Percentiles rank a stretch among this genome's conserved stretches.
phyloP scores from a whole-genome alignment of 768 basidiomycete species.

The Antrodiella citrinella region DNA sequence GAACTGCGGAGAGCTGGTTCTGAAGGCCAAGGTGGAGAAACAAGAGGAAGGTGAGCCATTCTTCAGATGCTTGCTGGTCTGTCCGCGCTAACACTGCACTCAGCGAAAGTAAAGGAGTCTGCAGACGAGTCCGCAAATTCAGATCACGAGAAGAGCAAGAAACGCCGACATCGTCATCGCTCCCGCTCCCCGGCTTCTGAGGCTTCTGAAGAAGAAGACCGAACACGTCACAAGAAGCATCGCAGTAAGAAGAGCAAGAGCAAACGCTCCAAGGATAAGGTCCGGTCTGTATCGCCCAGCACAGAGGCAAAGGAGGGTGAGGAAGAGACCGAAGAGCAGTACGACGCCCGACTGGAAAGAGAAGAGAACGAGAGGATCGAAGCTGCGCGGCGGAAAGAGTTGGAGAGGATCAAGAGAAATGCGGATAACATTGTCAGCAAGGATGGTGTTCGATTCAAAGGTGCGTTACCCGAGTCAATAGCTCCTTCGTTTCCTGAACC shows the following conservation, averaged over 20 bases:
- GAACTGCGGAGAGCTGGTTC: slow-evolving; percentile 81
- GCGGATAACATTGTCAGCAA: slow-evolving; percentile 22
- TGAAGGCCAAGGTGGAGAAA: slow-evolving; percentile 34
- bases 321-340: slow-evolving; percentile 65
- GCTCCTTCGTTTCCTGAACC: not conserved
- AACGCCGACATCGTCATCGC: slow-evolving; percentile 11
- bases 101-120: slow-evolving; percentile 7
- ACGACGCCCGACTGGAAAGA: slow-evolving; percentile 58
- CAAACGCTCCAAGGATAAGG: slow-evolving; percentile 8
- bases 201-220: slow-evolving; percentile 14
- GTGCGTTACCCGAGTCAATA: slow-evolving; percentile 24
- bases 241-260: slow-evolving; percentile 18
- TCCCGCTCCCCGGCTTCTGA: slow-evolving; percentile 4
- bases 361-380: slow-evolving; percentile 57
- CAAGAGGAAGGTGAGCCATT: slow-evolving; percentile 15
- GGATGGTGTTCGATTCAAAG: slow-evolving; percentile 59
- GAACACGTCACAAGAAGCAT: slow-evolving; percentile 19
- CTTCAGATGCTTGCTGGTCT: slow-evolving; percentile 7
- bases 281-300: slow-evolving; percentile 1
- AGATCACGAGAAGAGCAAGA: slow-evolving; percentile 1
- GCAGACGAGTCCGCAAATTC: slow-evolving; percentile 5
- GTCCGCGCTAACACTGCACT: not conserved
- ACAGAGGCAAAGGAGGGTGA: slow-evolving; percentile 10
- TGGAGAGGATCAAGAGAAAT: slow-evolving; percentile 41
- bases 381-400: slow-evolving; percentile 35